Evolutionary conservation across 192 early-diverging fungal species (phyloP).

Genomic region (Radiomyces spectabilis): DNA sequence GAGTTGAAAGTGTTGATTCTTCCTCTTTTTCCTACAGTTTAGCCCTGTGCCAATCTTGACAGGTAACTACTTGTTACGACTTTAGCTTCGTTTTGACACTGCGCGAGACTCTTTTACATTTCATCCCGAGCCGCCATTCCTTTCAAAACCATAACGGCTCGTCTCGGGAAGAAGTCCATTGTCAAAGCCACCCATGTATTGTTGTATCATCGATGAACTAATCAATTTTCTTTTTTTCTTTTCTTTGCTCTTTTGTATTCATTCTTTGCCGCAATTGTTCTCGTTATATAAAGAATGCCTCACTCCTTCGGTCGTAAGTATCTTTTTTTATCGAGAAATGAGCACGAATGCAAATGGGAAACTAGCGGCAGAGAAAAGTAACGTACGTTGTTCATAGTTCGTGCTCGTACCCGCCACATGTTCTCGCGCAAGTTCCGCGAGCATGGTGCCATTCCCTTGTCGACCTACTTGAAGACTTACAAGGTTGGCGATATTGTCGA

Average conservation of each 20-base stretch:
- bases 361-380: background rate
- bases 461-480: slow-evolving; percentile 98
- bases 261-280: too few species aligned
- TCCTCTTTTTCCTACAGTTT: too few species aligned
- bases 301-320: slow-evolving; percentile 30
- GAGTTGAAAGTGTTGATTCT: too few species aligned
- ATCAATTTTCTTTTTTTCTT: slow-evolving; percentile 4
- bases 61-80: too few species aligned
- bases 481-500: slow-evolving; percentile 99
- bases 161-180: background rate
- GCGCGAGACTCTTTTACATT: too few species aligned
- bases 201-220: too few species aligned
- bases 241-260: background rate
- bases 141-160: too few species aligned
- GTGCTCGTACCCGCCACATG: slow-evolving; percentile 97
- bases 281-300: slow-evolving; percentile 25
- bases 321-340: background rate
- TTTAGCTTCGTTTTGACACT: too few species aligned
- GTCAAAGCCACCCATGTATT: background rate
- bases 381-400: slow-evolving; percentile 33
- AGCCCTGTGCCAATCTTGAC: too few species aligned
- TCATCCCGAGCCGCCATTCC: too few species aligned
- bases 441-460: slow-evolving; percentile 86
- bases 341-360: background rate
- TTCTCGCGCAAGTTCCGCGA: slow-evolving; percentile 96